phyloP scores from a whole-genome alignment of 306 rosid genomes.

The Adenanthera pavonina region DNA sequence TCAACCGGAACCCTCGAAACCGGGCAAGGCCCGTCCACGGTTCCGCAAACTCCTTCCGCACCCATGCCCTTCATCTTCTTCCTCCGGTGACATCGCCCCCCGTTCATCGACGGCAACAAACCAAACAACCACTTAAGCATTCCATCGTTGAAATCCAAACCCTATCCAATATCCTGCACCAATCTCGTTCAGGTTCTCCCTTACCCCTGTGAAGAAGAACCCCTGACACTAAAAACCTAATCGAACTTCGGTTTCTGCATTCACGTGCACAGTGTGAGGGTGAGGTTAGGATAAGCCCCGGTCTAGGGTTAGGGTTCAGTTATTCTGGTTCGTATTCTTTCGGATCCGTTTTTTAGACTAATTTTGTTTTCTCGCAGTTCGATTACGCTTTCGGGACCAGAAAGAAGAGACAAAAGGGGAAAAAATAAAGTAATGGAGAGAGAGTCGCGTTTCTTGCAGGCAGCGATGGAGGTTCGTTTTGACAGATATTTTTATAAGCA shows the following conservation, averaged over 20 bases:
- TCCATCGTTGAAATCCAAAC: constrained; percentile 69
- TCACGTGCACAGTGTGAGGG: constrained; percentile 32
- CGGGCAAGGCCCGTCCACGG: constrained; percentile 56
- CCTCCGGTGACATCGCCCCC: constrained; percentile 73
- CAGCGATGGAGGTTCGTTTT: constrained; percentile 38
- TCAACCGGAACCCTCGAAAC: constrained; percentile 54
- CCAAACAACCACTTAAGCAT: constrained; percentile 44
- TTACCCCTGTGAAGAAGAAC: constrained; percentile 25
- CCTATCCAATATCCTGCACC: constrained; percentile 44
- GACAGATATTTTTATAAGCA: constrained; percentile 54
- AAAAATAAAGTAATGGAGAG: constrained; percentile 29
- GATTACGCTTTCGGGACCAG: constrained; percentile 64
- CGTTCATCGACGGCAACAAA: constrained; percentile 81
- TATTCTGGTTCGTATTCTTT: constrained; percentile 61
- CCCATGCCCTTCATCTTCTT: constrained; percentile 66
- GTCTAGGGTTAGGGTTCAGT: constrained; percentile 80
- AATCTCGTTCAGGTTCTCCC: constrained; percentile 10
- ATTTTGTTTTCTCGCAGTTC: constrained; percentile 49
- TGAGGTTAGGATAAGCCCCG: constrained; percentile 61
- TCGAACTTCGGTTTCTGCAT: constrained; percentile 34
- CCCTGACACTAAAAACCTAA: constrained; percentile 50
- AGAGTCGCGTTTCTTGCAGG: constrained; percentile 67
- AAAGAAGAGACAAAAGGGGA: background rate
- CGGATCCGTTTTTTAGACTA: constrained; percentile 68
- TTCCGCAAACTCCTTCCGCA: constrained; percentile 54